phyloP scores from a whole-genome alignment of 257 asterid species.

The Ajuga chamaepitys region DNA sequence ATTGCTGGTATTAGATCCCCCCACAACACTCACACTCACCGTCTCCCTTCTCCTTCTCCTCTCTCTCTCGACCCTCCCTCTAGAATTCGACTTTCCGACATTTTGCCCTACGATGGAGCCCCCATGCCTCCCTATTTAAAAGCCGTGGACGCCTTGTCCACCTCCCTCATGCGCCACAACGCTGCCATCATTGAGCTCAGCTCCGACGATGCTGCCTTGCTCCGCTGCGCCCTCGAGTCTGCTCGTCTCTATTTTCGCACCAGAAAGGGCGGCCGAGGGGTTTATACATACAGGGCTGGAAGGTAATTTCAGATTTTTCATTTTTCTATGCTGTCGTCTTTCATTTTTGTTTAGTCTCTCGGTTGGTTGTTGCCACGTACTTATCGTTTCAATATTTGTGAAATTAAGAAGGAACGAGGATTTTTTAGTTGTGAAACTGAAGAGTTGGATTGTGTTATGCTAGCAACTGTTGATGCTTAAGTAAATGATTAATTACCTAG shows the following conservation, averaged over 20 bases:
- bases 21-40: slow-evolving; percentile 7
- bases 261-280: slow-evolving; percentile 60
- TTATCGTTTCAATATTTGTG: not conserved
- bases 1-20: slow-evolving; percentile 20
- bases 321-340: not conserved
- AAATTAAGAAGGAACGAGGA: not conserved
- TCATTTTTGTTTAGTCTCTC: not conserved
- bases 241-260: slow-evolving; percentile 63
- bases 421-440: not conserved
- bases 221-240: slow-evolving; percentile 79
- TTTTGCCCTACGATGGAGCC: slow-evolving; percentile 80
- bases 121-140: slow-evolving; percentile 45
- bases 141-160: slow-evolving; percentile 73
- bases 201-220: slow-evolving; percentile 55
- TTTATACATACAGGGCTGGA: slow-evolving; percentile 72
- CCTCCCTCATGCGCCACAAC: slow-evolving; percentile 80
- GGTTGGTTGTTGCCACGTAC: not conserved
- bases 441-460: not conserved
- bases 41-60: slow-evolving; percentile 25
- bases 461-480: not conserved
- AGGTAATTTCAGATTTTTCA: slow-evolving; percentile 30
- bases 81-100: slow-evolving; percentile 67
- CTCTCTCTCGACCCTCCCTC: slow-evolving; percentile 33
- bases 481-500: not conserved
- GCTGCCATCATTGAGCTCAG: slow-evolving; percentile 83